phyloP scores from a whole-genome alignment of 805 yeast genomes.

The Metschnikowia henanensis region DNA sequence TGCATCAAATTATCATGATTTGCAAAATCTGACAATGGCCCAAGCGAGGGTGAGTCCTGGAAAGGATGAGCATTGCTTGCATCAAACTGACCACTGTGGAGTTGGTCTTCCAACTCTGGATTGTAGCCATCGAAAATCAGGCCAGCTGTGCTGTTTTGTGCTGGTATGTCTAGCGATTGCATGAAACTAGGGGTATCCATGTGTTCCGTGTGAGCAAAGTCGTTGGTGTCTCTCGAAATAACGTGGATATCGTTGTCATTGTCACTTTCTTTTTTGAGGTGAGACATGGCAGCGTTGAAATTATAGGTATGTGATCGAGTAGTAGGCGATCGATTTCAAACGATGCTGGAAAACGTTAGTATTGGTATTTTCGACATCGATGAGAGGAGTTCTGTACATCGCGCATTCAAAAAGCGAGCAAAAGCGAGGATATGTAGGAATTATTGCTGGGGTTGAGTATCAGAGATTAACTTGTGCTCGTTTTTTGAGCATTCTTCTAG shows the following conservation, averaged over 20 bases:
- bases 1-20: constrained; percentile 1
- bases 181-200: constrained; percentile 20
- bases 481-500: too few relatives aligned
- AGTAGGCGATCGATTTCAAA: too few relatives aligned
- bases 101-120: constrained; percentile 8
- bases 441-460: too few relatives aligned
- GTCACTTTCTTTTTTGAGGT: constrained; percentile 10
- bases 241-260: constrained; percentile 18
- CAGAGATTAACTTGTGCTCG: too few relatives aligned
- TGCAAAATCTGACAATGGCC: constrained; percentile 10
- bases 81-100: constrained; percentile 2
- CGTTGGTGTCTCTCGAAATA: constrained; percentile 15
- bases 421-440: constrained; percentile 2
- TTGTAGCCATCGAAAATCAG: constrained; percentile 11
- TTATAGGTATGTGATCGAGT: too few relatives aligned
- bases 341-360: not conserved
- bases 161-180: constrained; percentile 18
- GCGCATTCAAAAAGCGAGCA: constrained; percentile 9
- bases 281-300: constrained; percentile 9
- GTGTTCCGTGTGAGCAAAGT: constrained; percentile 9
- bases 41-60: constrained; percentile 1
- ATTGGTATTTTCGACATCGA: constrained; percentile 1
- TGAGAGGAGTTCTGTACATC: constrained; percentile 9
- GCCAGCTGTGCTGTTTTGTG: constrained; percentile 11
- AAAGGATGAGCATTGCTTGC: not conserved